Evolutionary conservation across 495 filamentous ascomycete genomes (phyloP), one percentile per base, ranked within the genome.

Genomic region (Podospora anserina): DNA sequence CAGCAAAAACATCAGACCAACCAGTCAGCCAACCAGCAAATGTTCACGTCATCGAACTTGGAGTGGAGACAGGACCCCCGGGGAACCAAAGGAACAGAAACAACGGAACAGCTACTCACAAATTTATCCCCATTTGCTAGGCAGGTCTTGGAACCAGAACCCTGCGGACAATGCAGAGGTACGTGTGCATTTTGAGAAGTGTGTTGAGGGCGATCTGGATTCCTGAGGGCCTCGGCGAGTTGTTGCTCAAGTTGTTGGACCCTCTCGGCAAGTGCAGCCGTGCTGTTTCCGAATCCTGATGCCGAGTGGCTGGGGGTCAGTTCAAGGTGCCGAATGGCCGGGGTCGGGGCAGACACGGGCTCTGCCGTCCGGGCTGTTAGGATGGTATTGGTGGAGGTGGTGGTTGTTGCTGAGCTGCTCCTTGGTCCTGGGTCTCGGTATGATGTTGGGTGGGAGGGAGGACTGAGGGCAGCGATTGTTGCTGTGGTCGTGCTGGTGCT

Each of bases 101-200:
- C 6, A 61, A 61, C 0, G 59, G 19, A 44, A 60, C 16, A n/a
- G 77, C 81, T 66, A 77, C 81, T 66, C 81, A 87, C 87, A 67
- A 79, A 72, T 44, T 79, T 76, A 20, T 80, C 75, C 3, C 81
- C 81, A 60, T 82, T 79, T 67, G 85, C 82, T 86, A 84, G 85
- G 70, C 86, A 84, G 67, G 83, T 78, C 71, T 88, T 88, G 53
- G 76, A 76, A 26, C 75, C 19, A 6, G 34, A 28, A 3, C 55
- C 65, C 5, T 62, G 69, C 59, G 58, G 58, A 34, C 13, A 61
- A 49, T n/a, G 16, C 30, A 20, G 32, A 11, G 65, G 53, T 3
- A 68, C 62, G 16, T 70, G 70, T 11, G 58, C 20, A 20, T 57
- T 61, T n/a, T 71, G 67, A 30, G 72, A 58, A 15, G 55, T 63